These are phyloP conservation scores for Blakeslea trispora DNA, from an alignment of 371 early-diverging fungal species.

Conservation along the genomic window DNA sequence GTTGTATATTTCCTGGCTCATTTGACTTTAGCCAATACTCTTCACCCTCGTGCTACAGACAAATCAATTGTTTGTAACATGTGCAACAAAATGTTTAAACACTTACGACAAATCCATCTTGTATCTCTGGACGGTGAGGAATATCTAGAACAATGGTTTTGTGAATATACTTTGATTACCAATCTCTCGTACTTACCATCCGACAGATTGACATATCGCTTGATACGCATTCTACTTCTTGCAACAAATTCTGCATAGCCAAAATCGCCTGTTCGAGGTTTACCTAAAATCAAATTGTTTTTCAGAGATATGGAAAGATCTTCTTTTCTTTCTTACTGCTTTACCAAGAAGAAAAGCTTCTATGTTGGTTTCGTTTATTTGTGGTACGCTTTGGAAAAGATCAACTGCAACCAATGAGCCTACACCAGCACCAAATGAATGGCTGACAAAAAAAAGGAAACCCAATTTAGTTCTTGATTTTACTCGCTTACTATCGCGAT, in stretches of 20 bases:
- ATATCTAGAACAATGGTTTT: not conserved
- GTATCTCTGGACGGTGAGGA: slow-evolving; percentile 7
- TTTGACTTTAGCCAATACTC: slow-evolving; percentile 21
- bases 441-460: slow-evolving; percentile 1
- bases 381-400: slow-evolving; percentile 5
- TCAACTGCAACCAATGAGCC: slow-evolving; percentile 16
- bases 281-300: not conserved
- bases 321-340: not conserved
- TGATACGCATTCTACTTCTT: not conserved
- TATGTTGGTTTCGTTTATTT: slow-evolving; percentile 2
- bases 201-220: slow-evolving; percentile 10
- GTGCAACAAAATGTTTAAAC: not conserved
- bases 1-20: not conserved
- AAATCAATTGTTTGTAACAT: not conserved
- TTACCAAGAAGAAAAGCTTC: slow-evolving; percentile 14
- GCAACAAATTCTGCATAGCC: slow-evolving; percentile 17
- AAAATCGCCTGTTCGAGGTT: slow-evolving; percentile 19
- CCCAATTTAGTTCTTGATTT: not conserved
- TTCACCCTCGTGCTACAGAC: slow-evolving; percentile 21
- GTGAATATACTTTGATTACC: not conserved
- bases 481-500: not conserved
- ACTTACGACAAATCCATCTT: slow-evolving; percentile 20
- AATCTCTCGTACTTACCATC: slow-evolving; percentile 12
- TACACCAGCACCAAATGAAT: slow-evolving; percentile 26
- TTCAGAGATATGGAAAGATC: not conserved